Evolutionary conservation across 768 basidiomycete species (phyloP).

Genomic region (Psilocybe tampanensis): DNA sequence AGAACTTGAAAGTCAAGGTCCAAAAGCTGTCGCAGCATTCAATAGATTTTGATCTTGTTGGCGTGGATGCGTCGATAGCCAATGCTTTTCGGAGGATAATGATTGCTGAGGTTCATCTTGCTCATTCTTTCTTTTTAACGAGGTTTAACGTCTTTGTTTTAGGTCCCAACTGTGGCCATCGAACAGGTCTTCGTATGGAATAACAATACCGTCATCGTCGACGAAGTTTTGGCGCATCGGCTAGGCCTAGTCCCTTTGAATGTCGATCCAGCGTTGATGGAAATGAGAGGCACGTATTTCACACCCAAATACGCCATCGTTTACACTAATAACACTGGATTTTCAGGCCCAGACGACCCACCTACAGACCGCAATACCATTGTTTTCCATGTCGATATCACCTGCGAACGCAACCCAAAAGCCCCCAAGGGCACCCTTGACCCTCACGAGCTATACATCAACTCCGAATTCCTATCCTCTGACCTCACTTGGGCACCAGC

Average conservation of each 20-base stretch:
- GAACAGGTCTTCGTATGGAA: constrained; percentile 93
- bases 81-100: constrained; percentile 93
- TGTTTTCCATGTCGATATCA: constrained; percentile 76
- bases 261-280: constrained; percentile 76
- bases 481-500: constrained; percentile 79
- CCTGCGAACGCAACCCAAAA: constrained; percentile 63
- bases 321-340: neutral
- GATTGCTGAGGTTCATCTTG: constrained; percentile 80
- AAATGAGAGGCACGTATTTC: constrained; percentile 45
- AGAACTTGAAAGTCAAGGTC: constrained; percentile 77
- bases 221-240: constrained; percentile 93
- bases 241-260: constrained; percentile 89
- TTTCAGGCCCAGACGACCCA: constrained; percentile 45
- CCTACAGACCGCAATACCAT: constrained; percentile 91
- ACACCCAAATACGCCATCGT: neutral
- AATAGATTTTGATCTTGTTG: constrained; percentile 93
- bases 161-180: constrained; percentile 92
- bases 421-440: constrained; percentile 56
- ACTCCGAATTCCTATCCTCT: constrained; percentile 68
- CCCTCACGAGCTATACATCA: constrained; percentile 67
- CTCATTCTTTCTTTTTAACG: neutral
- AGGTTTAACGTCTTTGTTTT: neutral
- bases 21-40: constrained; percentile 80
- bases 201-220: constrained; percentile 92
- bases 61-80: constrained; percentile 94